Evolutionary conservation across 768 basidiomycete genomes (phyloP).

Genomic region (Amanita fuliginea): DNA sequence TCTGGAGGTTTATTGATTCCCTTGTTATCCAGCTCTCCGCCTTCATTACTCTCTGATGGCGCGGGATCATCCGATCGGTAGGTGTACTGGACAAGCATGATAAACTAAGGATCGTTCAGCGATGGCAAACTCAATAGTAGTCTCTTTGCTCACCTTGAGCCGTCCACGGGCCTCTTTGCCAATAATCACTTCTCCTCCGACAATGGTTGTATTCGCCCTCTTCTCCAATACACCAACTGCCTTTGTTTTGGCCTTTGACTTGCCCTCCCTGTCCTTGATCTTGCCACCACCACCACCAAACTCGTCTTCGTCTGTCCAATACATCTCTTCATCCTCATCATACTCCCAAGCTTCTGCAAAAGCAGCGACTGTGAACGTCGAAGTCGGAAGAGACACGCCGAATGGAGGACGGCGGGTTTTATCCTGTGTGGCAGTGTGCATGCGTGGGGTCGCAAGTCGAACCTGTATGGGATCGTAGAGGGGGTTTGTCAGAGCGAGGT

Average conservation of each 20-base stretch:
- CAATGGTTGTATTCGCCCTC: slow-evolving; percentile 79
- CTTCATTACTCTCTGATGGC: slow-evolving; percentile 50
- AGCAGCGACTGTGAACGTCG: slow-evolving; percentile 73
- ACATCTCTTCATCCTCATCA: slow-evolving; percentile 92
- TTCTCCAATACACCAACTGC: slow-evolving; percentile 74
- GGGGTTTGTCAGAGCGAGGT: slow-evolving; percentile 88
- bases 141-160: slow-evolving; percentile 45
- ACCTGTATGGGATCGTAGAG: slow-evolving; percentile 94
- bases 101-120: slow-evolving; percentile 49
- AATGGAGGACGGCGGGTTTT: slow-evolving; percentile 65
- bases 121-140: too few relatives aligned
- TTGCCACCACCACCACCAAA: slow-evolving; percentile 30
- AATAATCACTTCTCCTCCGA: slow-evolving; percentile 84
- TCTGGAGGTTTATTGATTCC: slow-evolving; percentile 43
- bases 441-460: slow-evolving; percentile 68
- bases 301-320: slow-evolving; percentile 44
- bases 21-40: slow-evolving; percentile 22
- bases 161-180: slow-evolving; percentile 68
- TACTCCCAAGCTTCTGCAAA: slow-evolving; percentile 98
- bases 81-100: slow-evolving; percentile 89
- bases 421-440: slow-evolving; percentile 31
- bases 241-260: slow-evolving; percentile 35
- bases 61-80: slow-evolving; percentile 85
- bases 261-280: slow-evolving; percentile 34
- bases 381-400: slow-evolving; percentile 68